Evolutionary conservation across 2,329 filamentous ascomycete species (phyloP).

Genomic region (Monilinia vaccinii-corymbosi): DNA sequence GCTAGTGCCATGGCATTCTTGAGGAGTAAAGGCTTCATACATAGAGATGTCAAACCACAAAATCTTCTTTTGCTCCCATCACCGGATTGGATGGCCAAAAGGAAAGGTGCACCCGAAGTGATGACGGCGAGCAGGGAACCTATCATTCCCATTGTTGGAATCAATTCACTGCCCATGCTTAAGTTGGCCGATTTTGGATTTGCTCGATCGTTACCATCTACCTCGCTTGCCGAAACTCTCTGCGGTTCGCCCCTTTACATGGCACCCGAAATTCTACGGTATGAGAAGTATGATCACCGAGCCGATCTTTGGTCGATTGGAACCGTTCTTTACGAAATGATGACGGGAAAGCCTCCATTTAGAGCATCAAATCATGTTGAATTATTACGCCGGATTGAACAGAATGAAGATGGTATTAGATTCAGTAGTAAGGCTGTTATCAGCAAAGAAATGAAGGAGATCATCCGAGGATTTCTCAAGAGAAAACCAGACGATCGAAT

Average conservation of each 20-base stretch:
- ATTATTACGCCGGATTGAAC: constrained; percentile 83
- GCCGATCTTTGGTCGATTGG: constrained; percentile 97
- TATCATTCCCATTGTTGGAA: constrained; percentile 68
- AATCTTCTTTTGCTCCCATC: constrained; percentile 87
- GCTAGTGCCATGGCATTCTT: constrained; percentile 86
- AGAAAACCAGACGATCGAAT: constrained; percentile 77
- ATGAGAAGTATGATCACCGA: constrained; percentile 95
- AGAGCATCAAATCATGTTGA: constrained; percentile 91
- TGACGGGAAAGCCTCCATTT: constrained; percentile 83
- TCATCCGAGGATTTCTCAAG: constrained; percentile 76
- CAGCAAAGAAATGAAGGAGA: constrained; percentile 66
- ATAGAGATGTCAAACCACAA: constrained; percentile 95
- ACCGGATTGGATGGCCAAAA: constrained; percentile 55
- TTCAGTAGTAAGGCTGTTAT: constrained; percentile 67
- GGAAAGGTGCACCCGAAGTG: constrained; percentile 56
- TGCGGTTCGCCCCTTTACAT: constrained; percentile 97
- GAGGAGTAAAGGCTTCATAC: constrained; percentile 75
- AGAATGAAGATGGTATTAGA: constrained; percentile 73
- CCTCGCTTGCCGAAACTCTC: constrained; percentile 87
- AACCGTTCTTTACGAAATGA: constrained; percentile 93
- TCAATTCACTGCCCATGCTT: constrained; percentile 83
- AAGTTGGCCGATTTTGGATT: constrained; percentile 99
- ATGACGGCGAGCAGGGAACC: constrained; percentile 72
- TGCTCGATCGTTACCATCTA: constrained; percentile 80
- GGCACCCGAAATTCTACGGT: constrained; percentile 94